phyloP scores from a whole-genome alignment of 208 protist genomes.

The Porcisia deanei region DNA sequence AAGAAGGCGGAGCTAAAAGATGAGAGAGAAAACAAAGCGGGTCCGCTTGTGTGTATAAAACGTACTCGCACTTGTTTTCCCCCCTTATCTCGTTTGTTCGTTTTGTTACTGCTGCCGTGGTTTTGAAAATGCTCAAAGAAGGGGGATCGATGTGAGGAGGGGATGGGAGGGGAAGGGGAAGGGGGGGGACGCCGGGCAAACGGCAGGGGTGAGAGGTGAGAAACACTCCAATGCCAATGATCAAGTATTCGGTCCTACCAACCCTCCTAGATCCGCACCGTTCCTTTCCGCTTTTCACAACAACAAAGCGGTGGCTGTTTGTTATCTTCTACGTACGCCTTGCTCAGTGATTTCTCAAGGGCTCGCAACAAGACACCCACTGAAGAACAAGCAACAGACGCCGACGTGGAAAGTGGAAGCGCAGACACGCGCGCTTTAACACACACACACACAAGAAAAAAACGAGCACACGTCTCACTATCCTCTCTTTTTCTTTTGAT shows the following conservation, averaged over 20 bases:
- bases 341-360: not conserved
- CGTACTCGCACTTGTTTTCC: not conserved
- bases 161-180: not conserved
- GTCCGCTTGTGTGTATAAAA: slow-evolving; percentile 3
- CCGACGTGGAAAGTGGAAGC: too few species aligned
- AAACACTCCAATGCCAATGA: not conserved
- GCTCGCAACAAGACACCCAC: not conserved
- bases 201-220: not conserved
- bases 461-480: too few species aligned
- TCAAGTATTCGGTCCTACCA: not conserved
- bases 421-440: too few species aligned
- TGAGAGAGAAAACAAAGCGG: not conserved
- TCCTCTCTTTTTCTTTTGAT: too few species aligned
- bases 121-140: not conserved
- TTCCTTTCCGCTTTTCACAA: not conserved
- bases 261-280: not conserved
- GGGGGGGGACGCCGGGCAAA: not conserved
- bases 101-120: not conserved
- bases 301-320: not conserved
- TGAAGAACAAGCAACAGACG: not conserved
- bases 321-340: not conserved
- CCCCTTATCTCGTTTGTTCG: not conserved
- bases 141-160: not conserved
- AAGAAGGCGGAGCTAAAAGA: not conserved
- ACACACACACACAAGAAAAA: too few species aligned